Evolutionary conservation across 108 stramenopile species (phyloP), one percentile per base, ranked within the genome.

Genomic region (Hondaea fermentalgiana): DNA sequence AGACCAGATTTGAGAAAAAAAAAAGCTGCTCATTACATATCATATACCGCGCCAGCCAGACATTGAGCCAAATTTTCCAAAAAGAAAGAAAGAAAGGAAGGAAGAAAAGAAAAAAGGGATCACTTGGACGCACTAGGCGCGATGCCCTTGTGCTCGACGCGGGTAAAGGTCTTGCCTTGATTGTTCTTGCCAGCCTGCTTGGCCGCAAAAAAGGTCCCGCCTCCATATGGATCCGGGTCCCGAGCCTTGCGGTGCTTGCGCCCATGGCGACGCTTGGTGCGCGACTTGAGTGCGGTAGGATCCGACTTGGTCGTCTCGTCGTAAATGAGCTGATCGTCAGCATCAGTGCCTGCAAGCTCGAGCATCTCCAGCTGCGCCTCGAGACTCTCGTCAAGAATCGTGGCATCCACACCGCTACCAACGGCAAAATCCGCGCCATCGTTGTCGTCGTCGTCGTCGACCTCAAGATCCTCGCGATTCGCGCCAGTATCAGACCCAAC

Each of bases 221-320:
- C 51, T 12, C 96, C 96, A 90, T 97, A 97, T 3, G 97, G 97
- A 91, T 97, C 97, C 76, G 95, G 95, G 59, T 97, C 94, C 42
- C 96, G 92, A 25, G 92, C 49, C 88, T 97, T 97, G 17, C 96
- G 90, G 5, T 95, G 95, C 88, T 97, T 97, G 87, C 96, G 96
- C 12, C 96, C 96, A 93, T 95, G 94, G 89, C 95, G 95, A 87
- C 95, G 93, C 57, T 94, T 95, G 4, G 91, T 87, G 72, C 94
- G 95, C 89, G 93, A 93, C 60, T 92, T 93, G 4, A 43, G 45
- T 8, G 35, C 72, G 72, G 4, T 23, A 5, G 44, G 29, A 8
- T 60, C 60, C n/a, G 12, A 12, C 47, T 83, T 83, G 49, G 4
- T 83, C 16, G 88, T 16, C 45, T 89, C 92, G 58, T 87, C 94